Evolutionary conservation across 73 alveolate genomes (phyloP).

Genomic region (Tetrahymena thermophila): DNA sequence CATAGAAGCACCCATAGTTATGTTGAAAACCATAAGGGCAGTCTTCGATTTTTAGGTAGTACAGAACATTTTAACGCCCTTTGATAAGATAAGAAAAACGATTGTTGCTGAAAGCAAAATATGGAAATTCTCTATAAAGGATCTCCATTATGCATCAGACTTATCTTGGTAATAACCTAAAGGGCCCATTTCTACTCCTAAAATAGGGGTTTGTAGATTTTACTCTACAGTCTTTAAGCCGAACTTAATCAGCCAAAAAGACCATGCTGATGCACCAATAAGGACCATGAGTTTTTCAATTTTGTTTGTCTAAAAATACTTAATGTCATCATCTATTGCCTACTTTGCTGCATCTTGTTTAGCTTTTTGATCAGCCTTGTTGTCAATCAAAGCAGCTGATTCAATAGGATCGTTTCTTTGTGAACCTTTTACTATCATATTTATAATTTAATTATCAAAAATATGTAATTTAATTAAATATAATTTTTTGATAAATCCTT

Average conservation of each 20-base stretch:
- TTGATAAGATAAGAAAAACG: neutral
- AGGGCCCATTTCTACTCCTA: neutral
- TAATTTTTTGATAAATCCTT: neutral
- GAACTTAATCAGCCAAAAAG: neutral
- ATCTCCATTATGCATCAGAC: neutral
- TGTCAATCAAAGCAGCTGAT: neutral
- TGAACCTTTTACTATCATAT: neutral
- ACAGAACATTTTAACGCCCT: neutral
- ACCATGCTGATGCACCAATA: neutral
- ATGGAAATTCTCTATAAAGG: neutral
- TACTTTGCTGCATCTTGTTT: neutral
- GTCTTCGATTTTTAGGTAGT: neutral
- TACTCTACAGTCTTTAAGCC: neutral
- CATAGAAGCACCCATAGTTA: constrained; percentile 8
- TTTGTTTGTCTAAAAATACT: neutral
- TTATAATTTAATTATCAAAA: no score
- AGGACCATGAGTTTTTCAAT: neutral
- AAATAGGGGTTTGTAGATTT: neutral
- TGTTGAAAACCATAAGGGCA: constrained; percentile 5
- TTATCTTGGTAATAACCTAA: neutral
- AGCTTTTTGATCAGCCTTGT: neutral
- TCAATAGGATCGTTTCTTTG: neutral
- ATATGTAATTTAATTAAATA: neutral
- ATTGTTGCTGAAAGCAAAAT: neutral
- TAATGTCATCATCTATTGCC: neutral